A percentile compares a stretch with the other conserved stretches of the same genome.
These are phyloP conservation scores for Marsdenia floribunda DNA, from an alignment of 257 asterid species.

Conservation along the genomic window DNA sequence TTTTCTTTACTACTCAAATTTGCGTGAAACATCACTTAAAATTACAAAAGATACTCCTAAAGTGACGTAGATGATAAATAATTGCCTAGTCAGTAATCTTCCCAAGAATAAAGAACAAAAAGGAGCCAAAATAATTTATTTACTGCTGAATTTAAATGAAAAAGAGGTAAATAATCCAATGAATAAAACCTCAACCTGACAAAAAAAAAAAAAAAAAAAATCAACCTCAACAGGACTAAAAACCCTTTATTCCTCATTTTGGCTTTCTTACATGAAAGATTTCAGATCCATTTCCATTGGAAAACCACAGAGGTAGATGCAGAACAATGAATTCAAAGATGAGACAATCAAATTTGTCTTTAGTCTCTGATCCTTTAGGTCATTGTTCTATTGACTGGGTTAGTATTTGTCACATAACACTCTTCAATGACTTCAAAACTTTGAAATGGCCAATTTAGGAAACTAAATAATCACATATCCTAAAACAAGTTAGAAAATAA, in stretches of 20 bases:
- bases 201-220: too few relatives aligned
- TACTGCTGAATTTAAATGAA: not conserved
- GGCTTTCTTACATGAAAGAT: too few relatives aligned
- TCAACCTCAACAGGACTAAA: too few relatives aligned
- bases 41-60: not conserved
- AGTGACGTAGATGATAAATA: not conserved
- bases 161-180: not conserved
- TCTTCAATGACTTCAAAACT: not conserved
- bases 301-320: too few relatives aligned
- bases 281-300: too few relatives aligned
- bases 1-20: not conserved
- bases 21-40: not conserved
- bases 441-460: not conserved
- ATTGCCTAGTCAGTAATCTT: not conserved
- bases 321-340: not conserved
- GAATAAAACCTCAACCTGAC: not conserved
- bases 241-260: too few relatives aligned
- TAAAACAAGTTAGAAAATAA: too few relatives aligned
- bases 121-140: not conserved
- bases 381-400: not conserved
- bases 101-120: not conserved
- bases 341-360: not conserved
- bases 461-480: too few relatives aligned
- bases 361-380: not conserved
- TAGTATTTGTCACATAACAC: not conserved